Evolutionary conservation across 169 alveolate species (phyloP), one percentile per base, ranked within the genome.

Genomic region (Eimeria zaria): DNA sequence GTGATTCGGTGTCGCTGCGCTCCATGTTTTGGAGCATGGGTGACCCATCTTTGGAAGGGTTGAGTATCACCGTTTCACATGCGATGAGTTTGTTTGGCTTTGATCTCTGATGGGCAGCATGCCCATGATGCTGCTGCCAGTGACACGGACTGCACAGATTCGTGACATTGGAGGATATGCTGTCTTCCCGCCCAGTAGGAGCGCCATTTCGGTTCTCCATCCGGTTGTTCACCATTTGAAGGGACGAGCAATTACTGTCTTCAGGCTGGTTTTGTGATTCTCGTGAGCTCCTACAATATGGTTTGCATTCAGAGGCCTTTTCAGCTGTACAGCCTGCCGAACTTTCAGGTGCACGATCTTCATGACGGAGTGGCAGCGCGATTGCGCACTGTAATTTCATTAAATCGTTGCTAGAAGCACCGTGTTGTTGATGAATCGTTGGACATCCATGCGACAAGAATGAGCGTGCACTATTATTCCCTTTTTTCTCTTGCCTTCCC

Each of bases 201-300:
- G 33, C 83, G 1, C 53, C 51, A 3, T 73, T 73, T 73, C 16
- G 30, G 83, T 53, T 7, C 18, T 39, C 83, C n/a, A 18, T 39
- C 83, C 22, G 53, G 6, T 73, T 53, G 33, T 73, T 33, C 39
- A 18, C 33, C 53, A 73, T 39, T 73, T 51, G 39, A 16, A 2
- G 22, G 33, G 83, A 73, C 20, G 53, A 36, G 83, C 83, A 39
- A 53, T 39, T 73, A 18, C 30, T 78, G 30, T 27, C 67, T 78
- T 78, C 46, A 3, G 44, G 30, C 12, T 8, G 12, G 46, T 78
- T 27, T 14, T 7, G 88, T 30, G 46, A 30, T 46, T 58, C 7
- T 78, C n/a, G 67, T 84, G 91, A 53, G 78, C 78, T 7, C 74
- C 39, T 78, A 39, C 91, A 55, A 46, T 27, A 58, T 33, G 71